These are phyloP conservation scores for Apiospora arundinis DNA, from an alignment of 2,329 filamentous ascomycete species.

Conservation along the genomic window DNA sequence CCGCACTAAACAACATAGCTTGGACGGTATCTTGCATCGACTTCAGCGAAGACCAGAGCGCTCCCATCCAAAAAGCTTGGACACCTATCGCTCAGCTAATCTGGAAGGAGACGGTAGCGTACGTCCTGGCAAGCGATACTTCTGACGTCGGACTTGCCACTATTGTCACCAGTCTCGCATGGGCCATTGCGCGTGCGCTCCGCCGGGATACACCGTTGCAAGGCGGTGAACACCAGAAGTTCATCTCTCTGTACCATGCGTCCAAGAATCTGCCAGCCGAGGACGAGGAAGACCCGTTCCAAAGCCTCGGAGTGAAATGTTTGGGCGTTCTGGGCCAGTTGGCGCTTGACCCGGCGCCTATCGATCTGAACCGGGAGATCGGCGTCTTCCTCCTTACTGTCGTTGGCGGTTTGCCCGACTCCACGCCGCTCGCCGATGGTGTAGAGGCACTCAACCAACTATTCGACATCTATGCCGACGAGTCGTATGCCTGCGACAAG, in stretches of 20 bases:
- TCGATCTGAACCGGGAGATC: constrained; percentile 65
- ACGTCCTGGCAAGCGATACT: constrained; percentile 65
- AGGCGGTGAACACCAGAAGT: constrained; percentile 64
- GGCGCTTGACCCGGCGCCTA: constrained; percentile 60
- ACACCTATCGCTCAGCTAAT: constrained; percentile 57
- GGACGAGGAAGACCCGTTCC: constrained; percentile 60
- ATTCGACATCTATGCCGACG: constrained; percentile 72
- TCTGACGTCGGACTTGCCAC: constrained; percentile 68
- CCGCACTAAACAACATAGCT: constrained; percentile 70
- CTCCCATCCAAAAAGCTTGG: constrained; percentile 61
- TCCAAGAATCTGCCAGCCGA: constrained; percentile 50
- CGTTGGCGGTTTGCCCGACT: constrained; percentile 55
- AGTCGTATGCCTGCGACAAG: constrained; percentile 61
- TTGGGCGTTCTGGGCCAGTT: constrained; percentile 71
- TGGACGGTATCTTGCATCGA: constrained; percentile 70
- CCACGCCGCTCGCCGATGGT: constrained; percentile 59
- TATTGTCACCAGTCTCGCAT: constrained; percentile 68
- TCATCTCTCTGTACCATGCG: constrained; percentile 70
- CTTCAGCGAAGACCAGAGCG: constrained; percentile 60
- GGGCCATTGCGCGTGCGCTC: constrained; percentile 66
- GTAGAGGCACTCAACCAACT: constrained; percentile 71
- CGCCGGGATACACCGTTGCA: constrained; percentile 55
- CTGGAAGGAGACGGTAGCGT: constrained; percentile 63
- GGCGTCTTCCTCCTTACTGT: constrained; percentile 67
- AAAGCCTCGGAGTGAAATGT: constrained; percentile 69